Percentiles rank a stretch among this genome's conserved stretches.
Evolutionary conservation across 805 yeast species (phyloP).

Genomic region (Candida boleticola): DNA sequence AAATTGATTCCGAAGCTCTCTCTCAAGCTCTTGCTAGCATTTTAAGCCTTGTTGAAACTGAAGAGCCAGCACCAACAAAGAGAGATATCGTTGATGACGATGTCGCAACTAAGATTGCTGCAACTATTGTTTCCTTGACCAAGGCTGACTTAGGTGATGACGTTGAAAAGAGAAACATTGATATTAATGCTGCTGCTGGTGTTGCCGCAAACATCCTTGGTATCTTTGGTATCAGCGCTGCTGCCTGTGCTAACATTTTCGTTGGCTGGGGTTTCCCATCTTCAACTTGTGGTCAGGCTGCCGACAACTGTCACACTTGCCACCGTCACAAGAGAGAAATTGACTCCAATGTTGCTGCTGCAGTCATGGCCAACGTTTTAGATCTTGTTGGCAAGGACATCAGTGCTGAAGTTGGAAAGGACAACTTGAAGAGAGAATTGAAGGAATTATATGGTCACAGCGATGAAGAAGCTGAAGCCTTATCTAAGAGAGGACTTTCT

Average conservation of each 20-base stretch:
- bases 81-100: slow-evolving; percentile 1
- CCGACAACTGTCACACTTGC: background rate
- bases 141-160: background rate
- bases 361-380: slow-evolving; percentile 7
- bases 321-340: slow-evolving; percentile 11
- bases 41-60: background rate
- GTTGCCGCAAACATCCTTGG: slow-evolving; percentile 2
- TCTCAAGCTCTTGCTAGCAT: background rate
- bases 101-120: slow-evolving; percentile 2
- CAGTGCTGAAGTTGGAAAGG: slow-evolving; percentile 6
- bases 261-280: slow-evolving; percentile 4
- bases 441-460: background rate
- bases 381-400: slow-evolving; percentile 8
- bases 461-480: slow-evolving; percentile 3
- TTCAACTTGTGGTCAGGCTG: background rate
- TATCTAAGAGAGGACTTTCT: slow-evolving; percentile 9
- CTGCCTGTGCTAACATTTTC: background rate
- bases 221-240: background rate
- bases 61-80: background rate
- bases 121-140: background rate
- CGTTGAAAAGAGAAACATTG: slow-evolving; percentile 1
- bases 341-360: slow-evolving; percentile 8
- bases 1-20: background rate
- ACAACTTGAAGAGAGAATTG: slow-evolving; percentile 3
- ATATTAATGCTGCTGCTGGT: background rate